phyloP scores from a whole-genome alignment of 176 grass and related monocot genomes.

The Carex cristatella region DNA sequence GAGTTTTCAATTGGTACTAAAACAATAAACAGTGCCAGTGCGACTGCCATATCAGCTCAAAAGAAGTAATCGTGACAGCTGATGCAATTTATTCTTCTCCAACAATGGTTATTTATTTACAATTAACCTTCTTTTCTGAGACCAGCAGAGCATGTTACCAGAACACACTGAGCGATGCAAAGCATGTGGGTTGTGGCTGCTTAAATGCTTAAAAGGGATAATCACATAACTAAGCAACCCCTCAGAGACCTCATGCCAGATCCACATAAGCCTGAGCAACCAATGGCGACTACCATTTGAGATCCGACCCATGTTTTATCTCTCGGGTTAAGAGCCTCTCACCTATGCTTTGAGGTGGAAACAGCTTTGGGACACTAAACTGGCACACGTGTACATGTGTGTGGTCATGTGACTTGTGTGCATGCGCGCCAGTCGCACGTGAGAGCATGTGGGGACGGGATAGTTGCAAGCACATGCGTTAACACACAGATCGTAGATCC shows the following conservation, averaged over 20 bases:
- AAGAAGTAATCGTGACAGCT: slow-evolving; percentile 6
- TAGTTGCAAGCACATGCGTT: slow-evolving; percentile 1
- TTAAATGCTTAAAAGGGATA: not conserved
- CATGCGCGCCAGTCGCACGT: slow-evolving; percentile 17
- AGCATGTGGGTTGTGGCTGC: not conserved
- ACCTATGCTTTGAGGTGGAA: not conserved
- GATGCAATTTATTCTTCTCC: not conserved
- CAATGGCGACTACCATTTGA: not conserved
- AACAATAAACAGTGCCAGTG: not conserved
- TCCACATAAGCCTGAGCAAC: slow-evolving; percentile 2
- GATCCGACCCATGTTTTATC: slow-evolving; percentile 16
- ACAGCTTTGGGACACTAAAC: slow-evolving; percentile 9
- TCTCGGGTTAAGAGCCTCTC: slow-evolving; percentile 9
- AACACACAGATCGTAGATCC: slow-evolving; percentile 14
- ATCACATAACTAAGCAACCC: not conserved
- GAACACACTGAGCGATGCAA: slow-evolving; percentile 17
- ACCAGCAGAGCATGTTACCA: slow-evolving; percentile 22
- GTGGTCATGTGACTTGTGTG: slow-evolving; percentile 1
- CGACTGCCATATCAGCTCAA: not conserved
- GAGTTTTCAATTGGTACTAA: not conserved
- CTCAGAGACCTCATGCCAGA: not conserved
- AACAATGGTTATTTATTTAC: not conserved
- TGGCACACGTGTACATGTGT: slow-evolving; percentile 17
- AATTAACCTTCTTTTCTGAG: not conserved
- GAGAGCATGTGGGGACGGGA: not conserved